Evolutionary conservation across 305 asterid genomes (phyloP).

Genomic region (Fraxinus albicans): DNA sequence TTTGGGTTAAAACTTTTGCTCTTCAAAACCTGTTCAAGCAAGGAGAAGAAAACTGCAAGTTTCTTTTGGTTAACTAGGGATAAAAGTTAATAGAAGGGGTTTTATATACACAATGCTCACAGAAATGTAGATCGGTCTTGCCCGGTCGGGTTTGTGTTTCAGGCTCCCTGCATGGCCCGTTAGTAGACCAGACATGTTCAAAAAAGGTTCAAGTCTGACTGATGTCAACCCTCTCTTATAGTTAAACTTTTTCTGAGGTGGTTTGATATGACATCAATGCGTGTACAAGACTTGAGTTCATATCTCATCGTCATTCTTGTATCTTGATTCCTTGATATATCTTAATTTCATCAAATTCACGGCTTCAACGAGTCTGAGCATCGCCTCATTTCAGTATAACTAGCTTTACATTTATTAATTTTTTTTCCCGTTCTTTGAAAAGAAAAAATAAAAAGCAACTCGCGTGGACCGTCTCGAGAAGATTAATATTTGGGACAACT

Average conservation of each 20-base stretch:
- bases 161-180: not conserved
- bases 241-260: not conserved
- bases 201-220: not conserved
- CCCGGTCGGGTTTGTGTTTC: not conserved
- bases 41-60: not conserved
- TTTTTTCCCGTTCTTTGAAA: not conserved
- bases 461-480: not conserved
- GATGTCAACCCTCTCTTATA: not conserved
- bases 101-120: not conserved
- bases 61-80: not conserved
- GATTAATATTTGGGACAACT: not conserved
- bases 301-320: not conserved
- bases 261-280: not conserved
- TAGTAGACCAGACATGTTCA: not conserved
- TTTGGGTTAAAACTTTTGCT: constrained; percentile 31
- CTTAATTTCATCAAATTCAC: not conserved
- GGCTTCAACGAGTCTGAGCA: not conserved
- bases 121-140: not conserved
- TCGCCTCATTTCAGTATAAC: not conserved
- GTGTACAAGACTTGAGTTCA: not conserved
- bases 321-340: not conserved
- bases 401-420: not conserved
- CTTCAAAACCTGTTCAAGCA: not conserved
- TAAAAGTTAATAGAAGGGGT: not conserved
- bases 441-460: not conserved